Evolutionary conservation across 371 early-diverging fungal genomes (phyloP), one percentile per base, ranked within the genome.

Genomic region (Saksenaea vasiformis): DNA sequence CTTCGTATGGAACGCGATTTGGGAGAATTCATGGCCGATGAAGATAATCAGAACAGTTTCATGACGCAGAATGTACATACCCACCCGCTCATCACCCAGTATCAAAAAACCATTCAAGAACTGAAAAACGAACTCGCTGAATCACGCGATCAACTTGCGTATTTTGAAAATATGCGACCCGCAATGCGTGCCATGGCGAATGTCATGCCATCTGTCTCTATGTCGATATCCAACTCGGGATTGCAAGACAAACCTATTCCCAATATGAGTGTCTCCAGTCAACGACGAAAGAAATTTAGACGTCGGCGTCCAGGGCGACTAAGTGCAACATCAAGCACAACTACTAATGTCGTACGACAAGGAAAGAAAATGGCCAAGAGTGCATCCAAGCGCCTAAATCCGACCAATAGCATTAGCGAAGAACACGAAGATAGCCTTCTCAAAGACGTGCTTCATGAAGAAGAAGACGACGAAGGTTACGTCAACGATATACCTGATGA

Each of bases 71-170:
- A 34, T 7, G 64, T 74, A 11, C 62, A 70, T 37, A 67, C 84
- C 1, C 85, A 86, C 58, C 87, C 85, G 9, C 68, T 89, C 43
- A 79, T 89, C 62, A 72, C 73, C 41, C 78, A 80, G 31, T 89
- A 87, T 67, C 83, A 83, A 53, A 80, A 79, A 62, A 80, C 83
- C 5, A 85, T 88, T 47, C 74, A 77, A 56, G 80, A 79, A 37
- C 72, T 85, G 24, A 83, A 80, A 58, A 80, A 80, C 36, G 85
- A 86, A 31, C 66, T 87, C 44, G 59, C 72, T 5, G 85, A 85
- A 28, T 76, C 80, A 2, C 78, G 75, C 38, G 79, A 77, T 27
- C 62, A 71, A 26, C 61, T 79, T 19, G 44, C 67, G 0, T 72
- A 77, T 47, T 58, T 72, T 13, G 75, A 79, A 64, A 71, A 38